A percentile compares a stretch with the other conserved stretches of the same genome.
These are phyloP conservation scores for Populus hybrid DNA, from an alignment of 441 rosid genomes.

Conservation along the genomic window DNA sequence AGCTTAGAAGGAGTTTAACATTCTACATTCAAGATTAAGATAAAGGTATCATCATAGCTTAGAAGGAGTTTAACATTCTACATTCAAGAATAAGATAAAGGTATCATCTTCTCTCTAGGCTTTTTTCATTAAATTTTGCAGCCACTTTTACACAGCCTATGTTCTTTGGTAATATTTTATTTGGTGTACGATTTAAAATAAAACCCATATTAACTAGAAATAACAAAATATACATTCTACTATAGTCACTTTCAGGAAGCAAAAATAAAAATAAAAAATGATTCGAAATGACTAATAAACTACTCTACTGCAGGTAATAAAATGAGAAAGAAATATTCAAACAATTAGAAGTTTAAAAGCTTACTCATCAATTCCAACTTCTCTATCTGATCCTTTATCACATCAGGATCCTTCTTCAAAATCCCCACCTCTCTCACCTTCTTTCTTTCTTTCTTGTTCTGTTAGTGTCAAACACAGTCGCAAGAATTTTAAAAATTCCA, in stretches of 20 bases:
- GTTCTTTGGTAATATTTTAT: neutral
- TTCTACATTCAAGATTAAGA: neutral
- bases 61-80: neutral
- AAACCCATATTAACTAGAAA: neutral
- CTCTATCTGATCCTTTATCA: constrained; percentile 79
- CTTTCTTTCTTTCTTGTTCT: constrained; percentile 96
- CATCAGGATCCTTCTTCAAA: constrained; percentile 89
- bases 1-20: neutral
- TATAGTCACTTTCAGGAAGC: neutral
- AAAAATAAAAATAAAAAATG: neutral
- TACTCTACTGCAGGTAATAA: too few species aligned
- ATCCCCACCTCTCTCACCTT: constrained; percentile 98
- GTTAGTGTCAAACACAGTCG: constrained; percentile 17
- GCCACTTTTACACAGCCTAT: neutral
- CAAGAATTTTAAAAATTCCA: neutral
- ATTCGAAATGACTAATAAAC: neutral
- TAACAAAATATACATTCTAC: neutral
- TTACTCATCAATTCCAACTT: constrained; percentile 91
- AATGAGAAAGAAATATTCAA: neutral
- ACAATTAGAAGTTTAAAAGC: constrained; percentile 17
- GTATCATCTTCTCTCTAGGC: neutral
- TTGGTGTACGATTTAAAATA: too few species aligned
- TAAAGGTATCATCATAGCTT: neutral
- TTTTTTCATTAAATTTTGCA: neutral
- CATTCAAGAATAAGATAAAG: neutral